Base-by-base conservation (phyloP, 1,284 basidiomycete species). In the Chondrostereum purpureum region DNA sequence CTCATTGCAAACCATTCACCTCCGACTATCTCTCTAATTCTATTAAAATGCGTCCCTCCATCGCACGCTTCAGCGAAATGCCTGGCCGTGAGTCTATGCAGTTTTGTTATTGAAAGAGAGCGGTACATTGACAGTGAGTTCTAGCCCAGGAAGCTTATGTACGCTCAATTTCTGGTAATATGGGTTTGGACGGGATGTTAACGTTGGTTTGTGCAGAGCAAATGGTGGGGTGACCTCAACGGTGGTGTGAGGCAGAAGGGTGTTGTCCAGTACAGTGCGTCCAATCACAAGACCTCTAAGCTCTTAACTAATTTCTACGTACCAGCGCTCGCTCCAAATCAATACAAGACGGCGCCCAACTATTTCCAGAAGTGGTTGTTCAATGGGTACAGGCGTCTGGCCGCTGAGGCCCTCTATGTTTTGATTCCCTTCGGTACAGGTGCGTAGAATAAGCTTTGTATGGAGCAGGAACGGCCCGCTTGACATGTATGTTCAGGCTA, bases 151-250 rank as follows among this genome's bases (percentile, higher is more conserved):
- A 81, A 68, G 72, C 71, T 69, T 88, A 78, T 62, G 85, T 88
- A 70, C 31, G 42, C 43, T 43, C 33, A 5, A 36, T 43, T 31
- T 27, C 23, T 35, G 19, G 18, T 44, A 43, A 34, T 45, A 33
- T 4, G 37, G 17, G n/a, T 27, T 38, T 12, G 14, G 39, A 33
- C 38, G 33, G n/a, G 20, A 41, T 24, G 46, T 46, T 48, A 21
- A 48, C 44, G 50, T 39, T 36, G 45, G 46, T 42, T 13, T 36
- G 16, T 47, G 20, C 61, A 94, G 90, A 86, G 78, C 66, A 72
- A 84, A 45, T 95, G 92, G 92, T 96, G 92, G 92, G 92, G 92
- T 69, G 83, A 87, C 67, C 78, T 80, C 61, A 69, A 71, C 42
- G 75, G 76, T 49, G 17, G 36, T 4, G 73, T 69, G 35, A 83